Percentiles rank a stretch among this genome's conserved stretches.
Evolutionary conservation across 805 yeast genomes (phyloP).

Genomic region (Wickerhamiella vanderwaltii): DNA sequence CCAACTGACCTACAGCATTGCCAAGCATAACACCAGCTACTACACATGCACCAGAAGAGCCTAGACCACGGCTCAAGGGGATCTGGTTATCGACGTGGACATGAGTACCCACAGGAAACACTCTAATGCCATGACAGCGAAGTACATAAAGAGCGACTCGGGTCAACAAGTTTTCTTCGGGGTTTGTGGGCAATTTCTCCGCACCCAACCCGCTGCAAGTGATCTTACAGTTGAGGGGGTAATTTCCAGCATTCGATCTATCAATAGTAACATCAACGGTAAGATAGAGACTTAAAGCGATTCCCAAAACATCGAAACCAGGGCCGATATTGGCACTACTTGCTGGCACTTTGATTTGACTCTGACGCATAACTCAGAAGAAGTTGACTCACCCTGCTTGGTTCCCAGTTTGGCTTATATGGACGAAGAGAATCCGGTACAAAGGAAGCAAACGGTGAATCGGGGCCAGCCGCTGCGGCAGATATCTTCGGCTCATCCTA

Average conservation of each 20-base stretch:
- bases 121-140: conserved; percentile 62
- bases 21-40: conserved; percentile 93
- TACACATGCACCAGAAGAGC: conserved; percentile 96
- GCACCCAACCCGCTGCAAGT: conserved; percentile 70
- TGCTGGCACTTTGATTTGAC: conserved; percentile 50
- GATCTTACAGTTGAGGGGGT: conserved; percentile 50
- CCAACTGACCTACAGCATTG: conserved; percentile 65
- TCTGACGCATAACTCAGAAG: conserved; percentile 16
- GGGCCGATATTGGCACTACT: conserved; percentile 98
- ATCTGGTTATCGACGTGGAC: conserved; percentile 79
- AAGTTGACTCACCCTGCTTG: background rate
- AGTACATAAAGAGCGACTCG: conserved; percentile 85
- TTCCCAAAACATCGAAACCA: conserved; percentile 93
- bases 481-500: background rate
- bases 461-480: conserved; percentile 4
- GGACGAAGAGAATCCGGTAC: background rate
- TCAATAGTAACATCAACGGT: conserved; percentile 61
- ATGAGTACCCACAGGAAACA: conserved; percentile 75
- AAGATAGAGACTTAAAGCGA: conserved; percentile 67
- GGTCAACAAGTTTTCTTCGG: conserved; percentile 77
- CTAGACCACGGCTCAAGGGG: conserved; percentile 93
- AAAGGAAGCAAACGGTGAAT: background rate
- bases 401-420: background rate
- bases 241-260: conserved; percentile 30
- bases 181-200: conserved; percentile 61